Conservation (phyloP, 1,139 yeast species). For the Saccharomyces pastorianus region DNA sequence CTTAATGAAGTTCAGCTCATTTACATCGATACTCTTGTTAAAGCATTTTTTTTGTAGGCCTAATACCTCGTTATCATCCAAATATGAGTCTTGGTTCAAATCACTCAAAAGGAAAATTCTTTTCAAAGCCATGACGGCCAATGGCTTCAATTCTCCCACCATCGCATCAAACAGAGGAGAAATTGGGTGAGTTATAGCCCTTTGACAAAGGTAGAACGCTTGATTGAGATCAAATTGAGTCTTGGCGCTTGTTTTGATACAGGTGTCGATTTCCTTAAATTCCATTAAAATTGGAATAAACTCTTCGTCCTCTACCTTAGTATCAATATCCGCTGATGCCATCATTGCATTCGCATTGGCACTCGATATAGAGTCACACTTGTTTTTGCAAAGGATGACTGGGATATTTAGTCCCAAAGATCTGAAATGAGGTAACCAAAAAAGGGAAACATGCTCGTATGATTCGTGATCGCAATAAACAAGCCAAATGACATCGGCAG, state of each 20-base stretch:
- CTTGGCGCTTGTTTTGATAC: constrained; percentile 81
- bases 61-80: constrained; percentile 62
- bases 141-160: constrained; percentile 70
- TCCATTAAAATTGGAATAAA: constrained; percentile 80
- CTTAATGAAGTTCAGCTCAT: constrained; percentile 46
- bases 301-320: constrained; percentile 48
- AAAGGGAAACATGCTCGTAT: constrained; percentile 79
- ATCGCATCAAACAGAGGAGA: constrained; percentile 92
- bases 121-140: constrained; percentile 65
- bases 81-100: constrained; percentile 78
- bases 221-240: constrained; percentile 73
- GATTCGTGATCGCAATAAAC: constrained; percentile 91
- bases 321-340: constrained; percentile 19
- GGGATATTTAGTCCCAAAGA: constrained; percentile 90
- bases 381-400: constrained; percentile 82
- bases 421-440: constrained; percentile 91
- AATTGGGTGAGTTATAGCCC: constrained; percentile 89
- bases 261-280: constrained; percentile 88
- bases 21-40: constrained; percentile 46
- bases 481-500: constrained; percentile 87
- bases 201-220: constrained; percentile 83
- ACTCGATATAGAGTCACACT: constrained; percentile 41
- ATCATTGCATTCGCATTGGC: constrained; percentile 26
- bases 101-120: constrained; percentile 81
- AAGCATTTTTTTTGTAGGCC: constrained; percentile 71